Evolutionary conservation across 495 filamentous ascomycete species (phyloP), one percentile per base, ranked within the genome.

Genomic region (Staphylotrichum longicolle): DNA sequence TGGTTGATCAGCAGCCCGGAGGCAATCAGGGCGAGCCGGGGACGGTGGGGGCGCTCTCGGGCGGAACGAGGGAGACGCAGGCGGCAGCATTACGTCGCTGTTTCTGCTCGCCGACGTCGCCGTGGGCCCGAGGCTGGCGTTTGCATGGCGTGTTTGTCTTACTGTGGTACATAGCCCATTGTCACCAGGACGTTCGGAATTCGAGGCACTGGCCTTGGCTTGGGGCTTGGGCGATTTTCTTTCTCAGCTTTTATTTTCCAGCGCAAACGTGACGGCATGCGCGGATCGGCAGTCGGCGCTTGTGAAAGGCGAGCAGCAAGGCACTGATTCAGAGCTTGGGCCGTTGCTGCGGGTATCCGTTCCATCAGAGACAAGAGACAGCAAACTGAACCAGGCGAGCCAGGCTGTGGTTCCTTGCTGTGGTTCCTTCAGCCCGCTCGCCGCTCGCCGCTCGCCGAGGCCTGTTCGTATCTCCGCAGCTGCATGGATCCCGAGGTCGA

Each of bases 11-110:
- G 54, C 63, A 61, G 11, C 54, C 9, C 54, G 9, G 30, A 27
- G 45, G 30, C 12, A 12, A 20, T 52, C 12, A 35, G 4, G 20
- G 45, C 7, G 8, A 60, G 40, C 34, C 15, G 41, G n/a, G 14
- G 3, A 55, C 20, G 14, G 11, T 5, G 35, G 3, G 4, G 37
- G 15, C 41, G 54, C 39, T 45, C 30, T 41, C 32, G 12, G 54
- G 20, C 20, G 20, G 20, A 27, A 27, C 20, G 20, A 27, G 20
- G 15, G 9, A 15, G 39, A 41, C 55, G 40, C 20, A 67, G 67
- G 65, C 52, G 63, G 60, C 68, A 66, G 68, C 27, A 68, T 70
- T 70, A 70, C 68, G 68, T 70, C 66, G 68, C 57, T 60, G 44
- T 39, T 57, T 60, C 51, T 37, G 57, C 35, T 49, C 48, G 54